These are phyloP conservation scores for Stenocarpella maydis DNA, from an alignment of 2,329 filamentous ascomycete species.

Conservation along the genomic window DNA sequence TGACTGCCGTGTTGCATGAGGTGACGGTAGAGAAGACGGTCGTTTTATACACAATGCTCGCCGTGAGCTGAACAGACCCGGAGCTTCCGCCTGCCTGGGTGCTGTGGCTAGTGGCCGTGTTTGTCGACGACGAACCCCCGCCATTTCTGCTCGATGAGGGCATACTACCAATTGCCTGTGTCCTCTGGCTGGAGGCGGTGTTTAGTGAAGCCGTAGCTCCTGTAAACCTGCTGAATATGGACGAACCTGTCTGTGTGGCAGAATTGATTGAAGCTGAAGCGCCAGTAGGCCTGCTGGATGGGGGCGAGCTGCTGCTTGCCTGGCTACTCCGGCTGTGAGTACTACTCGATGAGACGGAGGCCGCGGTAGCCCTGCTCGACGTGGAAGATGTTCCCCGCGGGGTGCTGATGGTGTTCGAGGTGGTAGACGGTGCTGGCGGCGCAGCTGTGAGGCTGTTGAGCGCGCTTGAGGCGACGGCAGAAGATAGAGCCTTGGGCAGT, in stretches of 20 bases:
- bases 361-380: background rate
- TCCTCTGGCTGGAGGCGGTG: background rate
- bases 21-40: conserved; percentile 17
- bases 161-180: background rate
- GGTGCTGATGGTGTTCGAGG: background rate
- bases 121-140: background rate
- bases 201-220: background rate
- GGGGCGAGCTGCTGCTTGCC: too few species aligned
- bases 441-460: conserved; percentile 1
- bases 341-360: too few species aligned
- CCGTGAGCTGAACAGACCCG: conserved; percentile 11
- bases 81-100: background rate
- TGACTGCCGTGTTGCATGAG: conserved; percentile 20
- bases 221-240: background rate
- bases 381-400: background rate
- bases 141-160: background rate
- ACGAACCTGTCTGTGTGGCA: background rate
- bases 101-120: background rate
- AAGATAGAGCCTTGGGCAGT: conserved; percentile 7
- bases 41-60: conserved; percentile 13
- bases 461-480: background rate
- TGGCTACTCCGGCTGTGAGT: too few species aligned
- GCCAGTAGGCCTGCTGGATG: too few species aligned
- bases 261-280: too few species aligned
- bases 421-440: conserved; percentile 5